A percentile compares a stretch with the other conserved stretches of the same genome.
Conservation (phyloP, 2,329 filamentous ascomycete species). For the Raffaelea albimanens region DNA sequence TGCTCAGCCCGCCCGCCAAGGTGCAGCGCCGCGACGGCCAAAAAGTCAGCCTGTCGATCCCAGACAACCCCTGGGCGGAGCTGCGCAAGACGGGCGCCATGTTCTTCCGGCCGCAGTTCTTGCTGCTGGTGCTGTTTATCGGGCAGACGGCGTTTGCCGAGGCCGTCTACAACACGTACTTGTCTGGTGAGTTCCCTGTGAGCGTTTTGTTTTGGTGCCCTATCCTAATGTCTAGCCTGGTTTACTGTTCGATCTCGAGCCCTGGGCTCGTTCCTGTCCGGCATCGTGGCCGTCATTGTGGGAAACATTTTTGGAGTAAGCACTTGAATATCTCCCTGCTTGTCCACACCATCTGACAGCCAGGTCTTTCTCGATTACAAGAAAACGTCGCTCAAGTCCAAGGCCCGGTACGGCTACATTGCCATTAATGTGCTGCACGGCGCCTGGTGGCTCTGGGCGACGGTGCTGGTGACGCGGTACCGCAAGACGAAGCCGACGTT, state of each 20-base stretch:
- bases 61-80: slow-evolving; percentile 46
- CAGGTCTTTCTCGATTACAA: slow-evolving; percentile 50
- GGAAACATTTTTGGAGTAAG: slow-evolving; percentile 56
- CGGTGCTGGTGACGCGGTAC: slow-evolving; percentile 54
- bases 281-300: slow-evolving; percentile 53
- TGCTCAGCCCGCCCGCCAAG: slow-evolving; percentile 50
- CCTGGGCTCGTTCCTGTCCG: slow-evolving; percentile 61
- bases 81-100: slow-evolving; percentile 47
- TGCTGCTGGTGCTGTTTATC: slow-evolving; percentile 58
- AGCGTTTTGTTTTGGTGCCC: neutral
- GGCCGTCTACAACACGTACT: slow-evolving; percentile 63
- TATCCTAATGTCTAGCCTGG: slow-evolving; percentile 39
- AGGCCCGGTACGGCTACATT: slow-evolving; percentile 46
- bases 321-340: slow-evolving; percentile 6
- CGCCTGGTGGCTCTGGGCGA: slow-evolving; percentile 65
- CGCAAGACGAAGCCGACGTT: slow-evolving; percentile 45
- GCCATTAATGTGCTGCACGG: slow-evolving; percentile 49
- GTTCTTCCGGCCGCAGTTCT: slow-evolving; percentile 52
- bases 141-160: slow-evolving; percentile 63
- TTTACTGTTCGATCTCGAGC: slow-evolving; percentile 61
- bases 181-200: slow-evolving; percentile 28
- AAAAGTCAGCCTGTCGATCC: slow-evolving; percentile 49
- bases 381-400: slow-evolving; percentile 39
- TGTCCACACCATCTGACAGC: slow-evolving; percentile 10
- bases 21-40: slow-evolving; percentile 59